These are phyloP conservation scores for Micromonas commoda DNA, from an alignment of 139 green algal species.

Conservation along the genomic window DNA sequence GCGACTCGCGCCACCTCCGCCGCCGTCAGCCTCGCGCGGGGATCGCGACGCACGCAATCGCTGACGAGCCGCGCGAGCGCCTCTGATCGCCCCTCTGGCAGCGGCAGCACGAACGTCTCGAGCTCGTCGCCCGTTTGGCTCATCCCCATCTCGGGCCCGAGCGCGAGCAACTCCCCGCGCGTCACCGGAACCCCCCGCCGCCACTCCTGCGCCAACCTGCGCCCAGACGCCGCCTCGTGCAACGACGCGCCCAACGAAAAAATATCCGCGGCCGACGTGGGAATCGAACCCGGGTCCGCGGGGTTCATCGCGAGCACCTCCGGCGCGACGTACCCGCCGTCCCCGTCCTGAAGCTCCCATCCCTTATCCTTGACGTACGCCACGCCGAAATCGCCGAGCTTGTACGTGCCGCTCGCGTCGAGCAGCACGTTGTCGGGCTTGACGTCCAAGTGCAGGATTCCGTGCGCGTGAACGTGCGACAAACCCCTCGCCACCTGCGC, in stretches of 20 bases:
- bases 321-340: constrained; percentile 70
- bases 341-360: constrained; percentile 70
- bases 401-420: constrained; percentile 44
- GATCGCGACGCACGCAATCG: neutral
- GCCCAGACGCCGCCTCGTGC: constrained; percentile 39
- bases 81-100: neutral
- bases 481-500: constrained; percentile 50
- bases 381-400: constrained; percentile 62
- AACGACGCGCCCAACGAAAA: constrained; percentile 57
- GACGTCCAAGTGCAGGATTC: constrained; percentile 72
- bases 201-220: neutral
- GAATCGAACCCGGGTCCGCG: constrained; percentile 18
- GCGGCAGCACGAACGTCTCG: too few relatives aligned
- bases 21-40: neutral
- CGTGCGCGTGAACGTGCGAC: constrained; percentile 56
- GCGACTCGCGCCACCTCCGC: neutral
- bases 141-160: too few relatives aligned
- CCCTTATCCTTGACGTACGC: constrained; percentile 40
- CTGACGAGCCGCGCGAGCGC: neutral
- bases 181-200: too few relatives aligned
- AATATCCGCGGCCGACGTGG: constrained; percentile 52
- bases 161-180: too few relatives aligned
- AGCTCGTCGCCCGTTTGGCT: too few relatives aligned
- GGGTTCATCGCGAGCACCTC: constrained; percentile 52
- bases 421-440: constrained; percentile 77